Evolutionary conservation across 2,329 filamentous ascomycete species (phyloP).

Genomic region (Colletotrichum chlorophyti): DNA sequence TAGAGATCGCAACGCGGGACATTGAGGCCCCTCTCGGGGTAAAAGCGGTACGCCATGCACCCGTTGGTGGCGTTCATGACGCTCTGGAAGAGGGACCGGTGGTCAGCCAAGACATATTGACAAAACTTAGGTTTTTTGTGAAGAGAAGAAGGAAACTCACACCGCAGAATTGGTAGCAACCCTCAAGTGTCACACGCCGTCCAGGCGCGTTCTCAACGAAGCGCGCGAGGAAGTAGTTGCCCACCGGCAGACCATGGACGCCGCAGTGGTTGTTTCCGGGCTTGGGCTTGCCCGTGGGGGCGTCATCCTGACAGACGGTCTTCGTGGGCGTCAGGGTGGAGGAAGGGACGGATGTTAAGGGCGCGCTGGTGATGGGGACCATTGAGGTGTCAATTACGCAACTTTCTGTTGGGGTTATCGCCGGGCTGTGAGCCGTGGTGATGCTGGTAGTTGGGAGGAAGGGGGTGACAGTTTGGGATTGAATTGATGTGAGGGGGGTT

Average conservation of each 20-base stretch:
- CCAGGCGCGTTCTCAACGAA: constrained; percentile 42
- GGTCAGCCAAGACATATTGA: too few species aligned
- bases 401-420: constrained; percentile 25
- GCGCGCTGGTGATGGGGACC: constrained; percentile 37
- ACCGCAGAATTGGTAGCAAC: constrained; percentile 50
- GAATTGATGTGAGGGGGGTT: background rate
- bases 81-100: constrained; percentile 37
- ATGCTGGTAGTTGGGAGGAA: background rate
- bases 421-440: constrained; percentile 1
- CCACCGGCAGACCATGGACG: constrained; percentile 42
- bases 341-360: constrained; percentile 34
- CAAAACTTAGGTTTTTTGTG: too few species aligned
- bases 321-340: constrained; percentile 36
- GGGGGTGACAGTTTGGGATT: constrained; percentile 6
- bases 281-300: constrained; percentile 39
- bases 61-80: constrained; percentile 38
- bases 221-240: constrained; percentile 45
- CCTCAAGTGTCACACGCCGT: constrained; percentile 44
- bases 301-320: constrained; percentile 38
- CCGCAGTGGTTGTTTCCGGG: constrained; percentile 43
- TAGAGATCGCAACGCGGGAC: constrained; percentile 45
- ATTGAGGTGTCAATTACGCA: constrained; percentile 43
- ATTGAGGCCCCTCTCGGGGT: constrained; percentile 37
- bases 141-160: constrained; percentile 33
- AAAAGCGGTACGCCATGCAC: constrained; percentile 45